These are phyloP conservation scores for Nicotiana rustica DNA, from an alignment of 305 asterid species.

Conservation along the genomic window DNA sequence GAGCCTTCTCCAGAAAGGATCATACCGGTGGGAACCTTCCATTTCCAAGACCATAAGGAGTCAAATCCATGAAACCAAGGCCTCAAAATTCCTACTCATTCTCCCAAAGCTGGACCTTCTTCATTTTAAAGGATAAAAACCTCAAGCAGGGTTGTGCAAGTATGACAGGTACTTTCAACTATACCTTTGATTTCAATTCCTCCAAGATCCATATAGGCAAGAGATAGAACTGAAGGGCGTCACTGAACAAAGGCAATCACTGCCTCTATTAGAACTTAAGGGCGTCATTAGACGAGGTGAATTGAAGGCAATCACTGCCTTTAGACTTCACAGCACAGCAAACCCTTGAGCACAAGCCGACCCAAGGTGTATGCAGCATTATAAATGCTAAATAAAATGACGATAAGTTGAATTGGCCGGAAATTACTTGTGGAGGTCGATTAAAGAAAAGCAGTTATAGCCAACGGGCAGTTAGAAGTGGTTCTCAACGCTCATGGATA, in stretches of 20 bases:
- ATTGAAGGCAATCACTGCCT: too few relatives aligned
- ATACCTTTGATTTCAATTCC: neutral
- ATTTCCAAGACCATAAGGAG: neutral
- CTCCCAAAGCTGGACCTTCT: neutral
- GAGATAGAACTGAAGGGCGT: too few relatives aligned
- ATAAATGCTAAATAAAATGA: neutral
- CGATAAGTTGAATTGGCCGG: neutral
- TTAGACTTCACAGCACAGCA: too few relatives aligned
- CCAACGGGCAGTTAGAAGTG: neutral
- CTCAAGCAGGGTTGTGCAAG: neutral
- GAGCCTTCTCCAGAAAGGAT: neutral
- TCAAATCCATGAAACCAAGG: neutral
- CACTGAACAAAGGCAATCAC: too few relatives aligned
- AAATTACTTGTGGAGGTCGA: neutral
- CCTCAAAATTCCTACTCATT: neutral
- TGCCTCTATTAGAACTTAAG: too few relatives aligned
- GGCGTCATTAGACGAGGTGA: too few relatives aligned
- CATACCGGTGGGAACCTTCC: neutral
- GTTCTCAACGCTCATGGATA: neutral
- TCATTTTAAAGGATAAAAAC: neutral
- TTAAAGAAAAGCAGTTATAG: neutral
- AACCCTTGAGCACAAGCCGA: too few relatives aligned
- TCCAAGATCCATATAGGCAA: too few relatives aligned
- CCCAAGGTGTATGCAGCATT: too few relatives aligned
- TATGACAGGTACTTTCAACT: neutral